These are phyloP conservation scores for Colletotrichum sublineola DNA, from an alignment of 2,329 filamentous ascomycete species.

Conservation along the genomic window DNA sequence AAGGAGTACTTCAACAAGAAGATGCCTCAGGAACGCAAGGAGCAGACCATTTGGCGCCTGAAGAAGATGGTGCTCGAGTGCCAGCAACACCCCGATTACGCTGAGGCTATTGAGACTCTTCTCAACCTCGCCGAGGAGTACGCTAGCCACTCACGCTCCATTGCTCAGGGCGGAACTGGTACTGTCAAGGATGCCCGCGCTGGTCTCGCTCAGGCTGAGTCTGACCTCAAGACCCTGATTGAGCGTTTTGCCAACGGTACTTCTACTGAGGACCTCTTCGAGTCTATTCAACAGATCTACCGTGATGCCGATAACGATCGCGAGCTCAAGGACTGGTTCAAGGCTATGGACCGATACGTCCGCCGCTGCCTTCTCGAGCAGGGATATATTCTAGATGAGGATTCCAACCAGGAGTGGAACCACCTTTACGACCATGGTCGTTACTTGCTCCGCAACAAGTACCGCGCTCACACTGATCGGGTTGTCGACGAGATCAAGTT, in stretches of 20 bases:
- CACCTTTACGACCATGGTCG: conserved; percentile 86
- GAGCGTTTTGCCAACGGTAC: conserved; percentile 97
- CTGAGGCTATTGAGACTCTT: conserved; percentile 89
- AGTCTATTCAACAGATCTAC: conserved; percentile 88
- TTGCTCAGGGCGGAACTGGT: conserved; percentile 74
- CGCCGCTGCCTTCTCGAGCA: conserved; percentile 88
- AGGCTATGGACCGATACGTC: conserved; percentile 79
- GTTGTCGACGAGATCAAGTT: conserved; percentile 93
- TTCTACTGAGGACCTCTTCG: conserved; percentile 87
- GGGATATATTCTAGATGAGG: conserved; percentile 89
- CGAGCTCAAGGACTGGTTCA: conserved; percentile 93
- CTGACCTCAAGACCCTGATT: conserved; percentile 86
- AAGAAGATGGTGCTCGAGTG: conserved; percentile 99
- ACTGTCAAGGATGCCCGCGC: conserved; percentile 81
- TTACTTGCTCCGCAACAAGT: conserved; percentile 89
- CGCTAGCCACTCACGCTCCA: conserved; percentile 76
- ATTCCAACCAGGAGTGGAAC: conserved; percentile 85
- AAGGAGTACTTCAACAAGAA: conserved; percentile 86
- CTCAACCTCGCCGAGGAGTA: conserved; percentile 89
- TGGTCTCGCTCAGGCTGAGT: conserved; percentile 78
- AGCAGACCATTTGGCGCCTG: conserved; percentile 90
- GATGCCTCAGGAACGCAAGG: conserved; percentile 91
- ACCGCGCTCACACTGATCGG: conserved; percentile 86
- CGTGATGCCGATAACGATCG: conserved; percentile 86
- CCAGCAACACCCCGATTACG: conserved; percentile 94